phyloP scores from a whole-genome alignment of 2,329 filamentous ascomycete genomes.

The Aspergillus clavatus region DNA sequence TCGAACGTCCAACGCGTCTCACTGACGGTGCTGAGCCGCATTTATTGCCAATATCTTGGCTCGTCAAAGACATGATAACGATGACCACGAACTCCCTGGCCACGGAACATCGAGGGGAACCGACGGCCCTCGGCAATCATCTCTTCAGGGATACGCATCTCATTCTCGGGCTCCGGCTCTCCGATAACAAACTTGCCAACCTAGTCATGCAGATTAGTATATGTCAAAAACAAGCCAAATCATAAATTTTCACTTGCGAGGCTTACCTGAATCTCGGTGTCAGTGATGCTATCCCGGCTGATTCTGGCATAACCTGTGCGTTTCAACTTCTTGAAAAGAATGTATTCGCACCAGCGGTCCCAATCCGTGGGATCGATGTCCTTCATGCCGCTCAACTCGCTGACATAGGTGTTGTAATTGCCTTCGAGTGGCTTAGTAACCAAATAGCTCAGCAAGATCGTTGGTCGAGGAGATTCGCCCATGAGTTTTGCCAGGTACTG shows the following conservation, averaged over 20 bases:
- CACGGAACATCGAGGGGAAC: conserved; percentile 81
- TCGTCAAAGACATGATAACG: conserved; percentile 93
- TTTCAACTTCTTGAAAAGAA: conserved; percentile 84
- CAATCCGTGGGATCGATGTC: conserved; percentile 90
- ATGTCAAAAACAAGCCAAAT: background rate
- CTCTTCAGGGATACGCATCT: conserved; percentile 64
- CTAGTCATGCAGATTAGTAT: conserved; percentile 31
- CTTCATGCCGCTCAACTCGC: conserved; percentile 80
- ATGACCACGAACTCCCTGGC: conserved; percentile 82
- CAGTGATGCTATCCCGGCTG: conserved; percentile 84
- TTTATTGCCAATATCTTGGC: conserved; percentile 62
- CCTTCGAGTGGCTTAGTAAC: conserved; percentile 86
- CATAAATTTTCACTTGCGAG: background rate
- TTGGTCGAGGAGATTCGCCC: conserved; percentile 72
- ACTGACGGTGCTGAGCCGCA: background rate
- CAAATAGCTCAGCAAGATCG: conserved; percentile 84
- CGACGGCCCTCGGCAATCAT: conserved; percentile 71
- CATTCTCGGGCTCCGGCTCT: conserved; percentile 57
- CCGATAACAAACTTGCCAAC: conserved; percentile 90
- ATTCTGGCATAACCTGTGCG: conserved; percentile 86
- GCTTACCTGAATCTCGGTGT: conserved; percentile 85
- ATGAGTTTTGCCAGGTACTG: conserved; percentile 84
- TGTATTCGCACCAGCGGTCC: conserved; percentile 99
- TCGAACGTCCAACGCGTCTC: too few species aligned
- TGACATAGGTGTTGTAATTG: conserved; percentile 96